Conservation (phyloP, 306 rosid genomes). For the Glycine soja region DNA sequence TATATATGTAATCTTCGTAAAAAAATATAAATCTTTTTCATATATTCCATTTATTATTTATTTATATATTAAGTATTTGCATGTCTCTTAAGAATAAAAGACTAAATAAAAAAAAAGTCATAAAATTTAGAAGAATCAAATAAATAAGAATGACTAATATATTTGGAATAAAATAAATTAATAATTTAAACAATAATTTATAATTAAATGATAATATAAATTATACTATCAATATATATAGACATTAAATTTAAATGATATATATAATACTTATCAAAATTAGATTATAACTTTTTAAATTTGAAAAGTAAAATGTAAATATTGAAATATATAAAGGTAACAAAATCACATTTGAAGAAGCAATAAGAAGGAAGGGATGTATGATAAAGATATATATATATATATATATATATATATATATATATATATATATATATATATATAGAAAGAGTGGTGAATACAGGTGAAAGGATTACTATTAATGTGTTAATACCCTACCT, state of each 20-base stretch:
- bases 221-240: too few species aligned
- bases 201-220: too few species aligned
- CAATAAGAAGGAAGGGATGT: background rate
- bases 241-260: background rate
- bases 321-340: too few species aligned
- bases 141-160: too few species aligned
- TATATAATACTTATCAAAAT: background rate
- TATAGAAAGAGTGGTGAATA: too few species aligned
- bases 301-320: background rate
- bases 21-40: background rate
- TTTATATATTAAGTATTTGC: background rate
- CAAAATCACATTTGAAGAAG: background rate
- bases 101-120: background rate
- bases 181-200: too few species aligned
- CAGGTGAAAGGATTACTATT: too few species aligned
- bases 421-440: too few species aligned
- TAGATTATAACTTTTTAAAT: background rate
- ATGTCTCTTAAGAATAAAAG: background rate
- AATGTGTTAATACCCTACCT: conserved; percentile 48
- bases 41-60: background rate
- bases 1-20: too few species aligned
- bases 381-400: background rate
- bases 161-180: too few species aligned
- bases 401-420: too few species aligned
- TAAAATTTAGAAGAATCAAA: too few species aligned